phyloP scores from a whole-genome alignment of 371 early-diverging fungal genomes.

The Syncephalastrum racemosum region DNA sequence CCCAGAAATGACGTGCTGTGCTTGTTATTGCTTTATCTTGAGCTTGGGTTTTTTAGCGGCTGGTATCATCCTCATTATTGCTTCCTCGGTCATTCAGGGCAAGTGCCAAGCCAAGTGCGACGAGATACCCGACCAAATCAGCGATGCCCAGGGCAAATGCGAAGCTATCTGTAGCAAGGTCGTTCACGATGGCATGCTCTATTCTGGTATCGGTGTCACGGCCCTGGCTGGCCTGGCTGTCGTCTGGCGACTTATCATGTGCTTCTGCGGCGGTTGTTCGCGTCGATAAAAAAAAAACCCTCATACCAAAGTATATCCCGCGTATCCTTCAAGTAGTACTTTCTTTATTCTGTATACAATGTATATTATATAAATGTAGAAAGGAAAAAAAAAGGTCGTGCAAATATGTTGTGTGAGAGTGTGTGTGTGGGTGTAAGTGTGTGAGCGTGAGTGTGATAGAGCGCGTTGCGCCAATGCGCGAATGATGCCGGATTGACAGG shows the following conservation, averaged over 20 bases:
- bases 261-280: slow-evolving; percentile 21
- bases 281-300: slow-evolving; percentile 5
- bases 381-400: background rate
- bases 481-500: no score
- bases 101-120: slow-evolving; percentile 21
- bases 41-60: slow-evolving; percentile 24
- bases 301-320: background rate
- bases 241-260: slow-evolving; percentile 26
- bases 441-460: no score
- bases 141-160: slow-evolving; percentile 9
- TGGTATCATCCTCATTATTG: slow-evolving; percentile 28
- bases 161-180: slow-evolving; percentile 27
- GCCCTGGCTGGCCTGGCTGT: slow-evolving; percentile 25
- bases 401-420: no score
- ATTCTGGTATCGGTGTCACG: slow-evolving; percentile 28
- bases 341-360: background rate
- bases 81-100: slow-evolving; percentile 20
- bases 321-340: no score
- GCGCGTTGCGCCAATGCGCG: no score
- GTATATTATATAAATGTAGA: background rate
- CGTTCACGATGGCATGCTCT: slow-evolving; percentile 27
- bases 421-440: no score
- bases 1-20: slow-evolving; percentile 28
- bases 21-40: slow-evolving; percentile 26
- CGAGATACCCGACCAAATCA: slow-evolving; percentile 15